Percentiles rank a stretch among this genome's conserved stretches.
Evolutionary conservation across 2,329 filamentous ascomycete genomes (phyloP).

Genomic region (Penicillium brevicompactum): DNA sequence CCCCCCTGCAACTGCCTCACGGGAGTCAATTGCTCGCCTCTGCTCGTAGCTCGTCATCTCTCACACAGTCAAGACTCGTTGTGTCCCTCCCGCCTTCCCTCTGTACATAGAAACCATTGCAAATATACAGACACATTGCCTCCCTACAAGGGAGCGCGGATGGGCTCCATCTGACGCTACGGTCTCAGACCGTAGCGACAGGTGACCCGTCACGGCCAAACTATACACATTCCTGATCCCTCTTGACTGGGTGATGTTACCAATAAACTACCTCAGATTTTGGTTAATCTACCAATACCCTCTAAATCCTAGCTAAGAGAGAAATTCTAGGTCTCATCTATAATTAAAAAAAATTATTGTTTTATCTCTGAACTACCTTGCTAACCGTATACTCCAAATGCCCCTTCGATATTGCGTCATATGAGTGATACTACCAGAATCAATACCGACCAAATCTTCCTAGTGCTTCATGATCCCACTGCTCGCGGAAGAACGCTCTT

Average conservation of each 20-base stretch:
- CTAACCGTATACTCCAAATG: no score
- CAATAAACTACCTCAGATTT: background rate
- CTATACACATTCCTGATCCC: background rate
- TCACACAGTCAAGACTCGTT: no score
- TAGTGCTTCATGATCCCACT: background rate
- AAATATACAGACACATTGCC: slow-evolving; percentile 13
- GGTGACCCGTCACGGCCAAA: slow-evolving; percentile 14
- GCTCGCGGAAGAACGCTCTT: background rate
- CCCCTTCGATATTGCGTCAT: background rate
- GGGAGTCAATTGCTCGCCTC: no score
- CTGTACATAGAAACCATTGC: no score
- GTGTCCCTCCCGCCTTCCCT: no score
- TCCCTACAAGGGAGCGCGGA: slow-evolving; percentile 10
- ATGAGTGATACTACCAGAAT: background rate
- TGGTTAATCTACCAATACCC: background rate
- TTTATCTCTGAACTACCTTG: no score
- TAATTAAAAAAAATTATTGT: no score
- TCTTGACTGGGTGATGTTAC: background rate
- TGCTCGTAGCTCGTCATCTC: no score
- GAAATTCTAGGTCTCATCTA: no score
- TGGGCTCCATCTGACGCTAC: slow-evolving; percentile 13
- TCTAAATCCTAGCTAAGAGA: background rate
- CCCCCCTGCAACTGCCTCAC: background rate
- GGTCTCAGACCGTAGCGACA: slow-evolving; percentile 13
- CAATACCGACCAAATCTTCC: background rate